A percentile compares a stretch with the other conserved stretches of the same genome.
These are phyloP conservation scores for Cercospora zeina DNA, from an alignment of 2,329 filamentous ascomycete species.

Conservation along the genomic window DNA sequence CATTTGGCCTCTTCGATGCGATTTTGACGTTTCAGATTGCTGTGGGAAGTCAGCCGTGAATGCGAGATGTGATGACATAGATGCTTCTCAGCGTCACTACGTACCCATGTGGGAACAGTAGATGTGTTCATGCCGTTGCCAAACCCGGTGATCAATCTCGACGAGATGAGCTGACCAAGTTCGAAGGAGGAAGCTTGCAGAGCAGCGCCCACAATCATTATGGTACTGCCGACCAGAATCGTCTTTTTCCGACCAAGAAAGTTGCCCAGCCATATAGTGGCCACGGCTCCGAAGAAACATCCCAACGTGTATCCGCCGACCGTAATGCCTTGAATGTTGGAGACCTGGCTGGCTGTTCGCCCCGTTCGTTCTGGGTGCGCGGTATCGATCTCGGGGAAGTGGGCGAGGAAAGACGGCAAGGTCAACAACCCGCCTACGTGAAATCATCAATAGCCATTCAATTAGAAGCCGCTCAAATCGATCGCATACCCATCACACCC, in stretches of 20 bases:
- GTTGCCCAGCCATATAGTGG: conserved; percentile 56
- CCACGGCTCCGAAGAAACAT: conserved; percentile 31
- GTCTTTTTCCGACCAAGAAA: conserved; percentile 58
- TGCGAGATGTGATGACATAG: not conserved
- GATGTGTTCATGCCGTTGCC: conserved; percentile 43
- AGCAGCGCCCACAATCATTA: conserved; percentile 61
- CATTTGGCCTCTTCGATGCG: conserved; percentile 87
- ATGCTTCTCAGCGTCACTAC: not conserved
- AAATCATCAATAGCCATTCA: not conserved
- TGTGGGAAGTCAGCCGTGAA: conserved; percentile 31
- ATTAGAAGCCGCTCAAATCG: not conserved
- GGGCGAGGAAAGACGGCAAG: conserved; percentile 42
- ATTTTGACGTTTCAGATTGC: conserved; percentile 66
- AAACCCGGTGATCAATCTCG: conserved; percentile 54
- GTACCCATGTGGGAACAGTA: conserved; percentile 45
- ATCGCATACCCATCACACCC: conserved; percentile 44
- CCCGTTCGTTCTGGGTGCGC: conserved; percentile 22
- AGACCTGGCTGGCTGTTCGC: conserved; percentile 41
- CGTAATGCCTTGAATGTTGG: conserved; percentile 21
- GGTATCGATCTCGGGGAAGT: conserved; percentile 43
- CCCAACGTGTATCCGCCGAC: conserved; percentile 20
- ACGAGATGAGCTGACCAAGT: conserved; percentile 50
- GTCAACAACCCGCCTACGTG: conserved; percentile 42
- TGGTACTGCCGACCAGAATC: conserved; percentile 60
- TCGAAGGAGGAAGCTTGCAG: conserved; percentile 57